These are phyloP conservation scores for Conidiobolus incongruus DNA, from an alignment of 371 early-diverging fungal genomes.

Conservation along the genomic window DNA sequence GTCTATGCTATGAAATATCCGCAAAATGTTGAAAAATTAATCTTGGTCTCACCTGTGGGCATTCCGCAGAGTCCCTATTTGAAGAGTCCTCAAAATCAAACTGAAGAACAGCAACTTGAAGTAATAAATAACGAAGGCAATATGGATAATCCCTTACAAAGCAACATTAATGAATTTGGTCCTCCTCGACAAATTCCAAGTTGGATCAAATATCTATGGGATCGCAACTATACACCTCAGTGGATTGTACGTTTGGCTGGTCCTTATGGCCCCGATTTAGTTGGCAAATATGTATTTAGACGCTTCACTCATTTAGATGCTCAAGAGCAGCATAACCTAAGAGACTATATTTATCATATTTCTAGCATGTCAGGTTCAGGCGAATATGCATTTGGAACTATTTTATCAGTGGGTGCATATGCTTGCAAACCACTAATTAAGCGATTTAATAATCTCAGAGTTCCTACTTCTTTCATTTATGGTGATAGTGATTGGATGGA, in stretches of 20 bases:
- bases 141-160: constrained; percentile 2
- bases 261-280: constrained; percentile 51
- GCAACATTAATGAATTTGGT: background rate
- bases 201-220: constrained; percentile 23
- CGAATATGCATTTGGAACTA: constrained; percentile 47
- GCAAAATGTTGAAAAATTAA: constrained; percentile 63
- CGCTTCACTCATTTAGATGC: constrained; percentile 38
- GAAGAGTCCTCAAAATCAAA: constrained; percentile 5
- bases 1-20: constrained; percentile 78
- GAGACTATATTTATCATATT: constrained; percentile 43
- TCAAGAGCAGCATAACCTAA: constrained; percentile 20
- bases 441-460: constrained; percentile 28
- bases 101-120: constrained; percentile 7
- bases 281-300: constrained; percentile 34
- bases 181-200: constrained; percentile 13
- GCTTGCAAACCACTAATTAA: constrained; percentile 54
- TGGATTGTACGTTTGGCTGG: constrained; percentile 52
- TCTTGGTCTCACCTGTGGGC: constrained; percentile 69
- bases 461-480: constrained; percentile 63
- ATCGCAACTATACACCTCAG: constrained; percentile 65
- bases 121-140: constrained; percentile 10
- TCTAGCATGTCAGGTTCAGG: constrained; percentile 51
- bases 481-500: constrained; percentile 77
- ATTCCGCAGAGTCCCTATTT: constrained; percentile 22
- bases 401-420: constrained; percentile 60